Base-by-base conservation (phyloP, 75 land plant species). In the Adiantum capillusveneris region DNA sequence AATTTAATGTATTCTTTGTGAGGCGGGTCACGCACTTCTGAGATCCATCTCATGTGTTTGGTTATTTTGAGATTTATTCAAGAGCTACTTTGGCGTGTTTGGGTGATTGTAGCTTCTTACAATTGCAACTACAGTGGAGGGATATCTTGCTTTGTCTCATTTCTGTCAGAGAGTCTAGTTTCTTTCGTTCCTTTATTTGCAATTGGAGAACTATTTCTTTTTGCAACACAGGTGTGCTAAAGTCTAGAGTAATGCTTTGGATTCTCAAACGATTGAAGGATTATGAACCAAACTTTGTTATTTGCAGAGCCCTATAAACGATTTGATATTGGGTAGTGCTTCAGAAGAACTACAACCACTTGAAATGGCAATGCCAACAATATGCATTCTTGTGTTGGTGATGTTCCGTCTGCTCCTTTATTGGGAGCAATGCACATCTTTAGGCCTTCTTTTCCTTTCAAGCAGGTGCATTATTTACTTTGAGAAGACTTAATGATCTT, bases 351-450 rank as follows among this genome's bases (percentile, higher is more conserved):
- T 85, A 60, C 63, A 86, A 60, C 83, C 98, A 24, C 50, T 93
- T n/a, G 79, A 95, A 53, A 93, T 85, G 84, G 98, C 98, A 20
- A 74, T 88, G 59, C 85, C 82, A 29, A 93, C 95, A 17, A 88
- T 88, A 48, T 71, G 77, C 17, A 88, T 93, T 55, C 98, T 88
- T 56, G 75, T 93, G 11, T 85, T 77, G 98, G 98, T 48, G 98
- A 93, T 66, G 98, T 93, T 1, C 98, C 98, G 11, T 93, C 98
- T 1, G 80, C 98, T 49, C 98, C 98, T 41, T 72, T 93, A 56
- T 95, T 93, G 60, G 98, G 98, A 20, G 72, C 76, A 44, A 59
- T 95, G 18, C 88, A 95, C 96, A 96, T 94, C 42, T 54, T 62
- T n/a, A n/a, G n/a, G n/a, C n/a, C n/a, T n/a, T n/a, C n/a, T n/a